These are phyloP conservation scores for Triticum timopheevii DNA, from an alignment of 176 grass and related monocot species.

Conservation along the genomic window DNA sequence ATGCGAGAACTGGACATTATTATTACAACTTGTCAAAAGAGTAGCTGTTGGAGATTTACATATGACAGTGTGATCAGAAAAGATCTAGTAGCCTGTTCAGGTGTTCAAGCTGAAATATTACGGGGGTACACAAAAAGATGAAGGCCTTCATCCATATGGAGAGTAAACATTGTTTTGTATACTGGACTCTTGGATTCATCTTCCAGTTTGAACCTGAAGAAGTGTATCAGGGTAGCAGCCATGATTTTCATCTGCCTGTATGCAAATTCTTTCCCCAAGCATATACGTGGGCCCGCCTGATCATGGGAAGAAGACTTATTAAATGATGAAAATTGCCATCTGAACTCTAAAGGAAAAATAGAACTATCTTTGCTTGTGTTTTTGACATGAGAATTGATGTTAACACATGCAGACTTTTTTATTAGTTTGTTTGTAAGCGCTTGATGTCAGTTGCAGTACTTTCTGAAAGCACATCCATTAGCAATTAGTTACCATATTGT, in stretches of 20 bases:
- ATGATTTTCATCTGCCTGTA: constrained; percentile 78
- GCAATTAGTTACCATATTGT: not conserved
- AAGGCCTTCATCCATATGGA: constrained; percentile 61
- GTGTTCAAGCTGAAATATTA: constrained; percentile 15
- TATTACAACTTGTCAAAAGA: not conserved
- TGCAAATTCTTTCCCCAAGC: constrained; percentile 83
- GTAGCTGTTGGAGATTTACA: not conserved
- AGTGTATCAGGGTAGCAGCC: constrained; percentile 41
- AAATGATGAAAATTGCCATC: not conserved
- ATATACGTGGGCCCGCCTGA: constrained; percentile 60
- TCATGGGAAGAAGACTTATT: constrained; percentile 3
- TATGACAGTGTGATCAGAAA: constrained; percentile 10
- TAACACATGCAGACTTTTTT: not conserved
- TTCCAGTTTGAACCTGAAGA: constrained; percentile 67
- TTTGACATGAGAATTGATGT: not conserved
- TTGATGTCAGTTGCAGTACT: not conserved
- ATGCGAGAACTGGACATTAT: not conserved
- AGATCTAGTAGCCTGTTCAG: not conserved
- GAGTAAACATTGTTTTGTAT: constrained; percentile 59
- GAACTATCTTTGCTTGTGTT: not conserved
- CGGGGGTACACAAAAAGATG: constrained; percentile 25
- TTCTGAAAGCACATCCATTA: not conserved
- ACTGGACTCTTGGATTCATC: constrained; percentile 43
- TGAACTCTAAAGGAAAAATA: not conserved
- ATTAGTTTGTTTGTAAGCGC: not conserved